Percentiles rank a stretch among this genome's conserved stretches.
Evolutionary conservation across 2,329 filamentous ascomycete genomes (phyloP).

Genomic region (Fusarium tricinctum): DNA sequence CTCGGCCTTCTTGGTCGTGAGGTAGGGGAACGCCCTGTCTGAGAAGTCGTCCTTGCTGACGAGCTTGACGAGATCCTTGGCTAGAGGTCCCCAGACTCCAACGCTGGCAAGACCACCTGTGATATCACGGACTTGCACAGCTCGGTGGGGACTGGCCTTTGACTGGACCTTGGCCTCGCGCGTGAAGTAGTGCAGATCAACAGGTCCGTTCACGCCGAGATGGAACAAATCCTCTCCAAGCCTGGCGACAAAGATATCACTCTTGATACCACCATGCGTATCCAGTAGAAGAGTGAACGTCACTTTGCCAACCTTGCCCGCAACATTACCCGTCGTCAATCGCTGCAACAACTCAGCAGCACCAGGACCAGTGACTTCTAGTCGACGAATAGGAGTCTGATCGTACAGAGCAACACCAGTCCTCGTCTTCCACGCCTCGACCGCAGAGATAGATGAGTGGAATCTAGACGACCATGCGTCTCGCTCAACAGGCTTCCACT

Average conservation of each 20-base stretch:
- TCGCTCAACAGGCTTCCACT: slow-evolving; percentile 68
- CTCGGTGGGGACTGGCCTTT: slow-evolving; percentile 56
- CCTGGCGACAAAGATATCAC: slow-evolving; percentile 70
- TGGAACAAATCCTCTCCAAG: slow-evolving; percentile 66
- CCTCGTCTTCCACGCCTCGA: slow-evolving; percentile 75
- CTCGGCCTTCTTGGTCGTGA: slow-evolving; percentile 62
- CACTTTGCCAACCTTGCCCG: slow-evolving; percentile 62
- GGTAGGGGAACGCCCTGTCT: slow-evolving; percentile 63
- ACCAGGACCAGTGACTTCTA: slow-evolving; percentile 71
- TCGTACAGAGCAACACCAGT: slow-evolving; percentile 74
- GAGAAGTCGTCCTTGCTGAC: slow-evolving; percentile 63
- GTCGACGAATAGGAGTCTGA: slow-evolving; percentile 70
- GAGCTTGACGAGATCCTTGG: slow-evolving; percentile 64
- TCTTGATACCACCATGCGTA: slow-evolving; percentile 65
- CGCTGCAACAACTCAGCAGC: slow-evolving; percentile 67
- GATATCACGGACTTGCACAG: slow-evolving; percentile 69
- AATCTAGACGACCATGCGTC: slow-evolving; percentile 71
- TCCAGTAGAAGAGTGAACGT: slow-evolving; percentile 71
- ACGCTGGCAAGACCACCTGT: slow-evolving; percentile 72
- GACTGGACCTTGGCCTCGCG: slow-evolving; percentile 66
- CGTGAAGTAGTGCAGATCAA: slow-evolving; percentile 67
- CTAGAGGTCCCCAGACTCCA: slow-evolving; percentile 72
- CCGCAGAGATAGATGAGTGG: slow-evolving; percentile 71
- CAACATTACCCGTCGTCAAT: slow-evolving; percentile 65
- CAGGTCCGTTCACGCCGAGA: slow-evolving; percentile 68